These are phyloP conservation scores for Anisogramma anomala DNA, from an alignment of 2,329 filamentous ascomycete genomes.

Conservation along the genomic window DNA sequence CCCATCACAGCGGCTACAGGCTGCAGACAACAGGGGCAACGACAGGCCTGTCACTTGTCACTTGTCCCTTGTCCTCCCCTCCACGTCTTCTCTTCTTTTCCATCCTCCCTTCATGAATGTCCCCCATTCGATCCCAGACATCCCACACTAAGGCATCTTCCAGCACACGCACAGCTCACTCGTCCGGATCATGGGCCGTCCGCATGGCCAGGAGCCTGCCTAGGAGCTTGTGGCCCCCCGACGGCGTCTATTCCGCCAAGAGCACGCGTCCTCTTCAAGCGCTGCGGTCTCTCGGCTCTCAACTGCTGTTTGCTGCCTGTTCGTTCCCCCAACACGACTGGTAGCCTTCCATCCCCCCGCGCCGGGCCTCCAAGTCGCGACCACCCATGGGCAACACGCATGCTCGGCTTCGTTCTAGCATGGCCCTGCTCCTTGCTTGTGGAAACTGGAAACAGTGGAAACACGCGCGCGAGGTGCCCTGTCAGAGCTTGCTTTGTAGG, in stretches of 20 bases:
- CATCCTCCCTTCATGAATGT: not conserved
- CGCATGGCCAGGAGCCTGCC: too few relatives aligned
- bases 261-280: not conserved
- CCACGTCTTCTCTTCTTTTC: not conserved
- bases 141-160: constrained; percentile 15
- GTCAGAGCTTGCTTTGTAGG: constrained; percentile 7
- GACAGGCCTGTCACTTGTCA: constrained; percentile 5
- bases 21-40: not conserved
- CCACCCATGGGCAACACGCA: constrained; percentile 9
- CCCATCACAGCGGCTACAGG: constrained; percentile 14
- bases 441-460: constrained; percentile 6
- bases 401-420: constrained; percentile 17
- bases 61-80: not conserved
- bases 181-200: constrained; percentile 12
- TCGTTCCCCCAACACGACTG: constrained; percentile 2
- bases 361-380: constrained; percentile 6
- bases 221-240: not conserved
- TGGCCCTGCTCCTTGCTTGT: constrained; percentile 14
- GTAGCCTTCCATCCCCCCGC: not conserved
- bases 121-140: constrained; percentile 1
- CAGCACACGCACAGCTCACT: constrained; percentile 11
- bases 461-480: constrained; percentile 4
- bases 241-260: constrained; percentile 9
- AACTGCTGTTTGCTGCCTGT: constrained; percentile 2
- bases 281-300: constrained; percentile 1